Evolutionary conservation across 192 early-diverging fungal species (phyloP).

Genomic region (Dissophora globulifera): DNA sequence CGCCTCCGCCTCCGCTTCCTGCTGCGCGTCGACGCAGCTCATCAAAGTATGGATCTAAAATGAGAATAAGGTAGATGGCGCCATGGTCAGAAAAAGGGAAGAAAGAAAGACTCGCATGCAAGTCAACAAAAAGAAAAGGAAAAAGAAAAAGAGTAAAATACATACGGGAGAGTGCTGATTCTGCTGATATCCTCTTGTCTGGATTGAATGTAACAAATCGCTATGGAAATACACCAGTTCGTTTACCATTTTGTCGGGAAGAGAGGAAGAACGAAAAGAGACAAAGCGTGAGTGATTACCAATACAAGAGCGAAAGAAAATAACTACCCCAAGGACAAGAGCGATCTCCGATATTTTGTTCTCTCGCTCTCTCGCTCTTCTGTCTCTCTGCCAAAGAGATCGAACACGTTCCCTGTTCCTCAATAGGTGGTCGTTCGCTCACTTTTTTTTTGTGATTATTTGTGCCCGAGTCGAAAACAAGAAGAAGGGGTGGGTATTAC

Average conservation of each 20-base stretch:
- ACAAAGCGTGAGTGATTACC: not conserved
- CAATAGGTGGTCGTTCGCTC: not conserved
- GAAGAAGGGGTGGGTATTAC: too few species aligned
- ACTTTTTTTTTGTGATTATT: not conserved
- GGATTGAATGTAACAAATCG: constrained; percentile 50
- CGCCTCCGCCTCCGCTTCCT: constrained; percentile 13
- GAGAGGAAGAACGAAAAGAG: too few species aligned
- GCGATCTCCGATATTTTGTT: too few species aligned
- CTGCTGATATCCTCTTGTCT: constrained; percentile 54
- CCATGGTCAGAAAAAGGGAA: too few species aligned
- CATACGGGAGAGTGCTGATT: constrained; percentile 49
- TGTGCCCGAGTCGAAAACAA: too few species aligned
- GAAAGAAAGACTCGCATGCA: too few species aligned
- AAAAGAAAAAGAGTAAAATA: not conserved
- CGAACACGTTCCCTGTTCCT: constrained; percentile 9
- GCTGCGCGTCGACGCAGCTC: constrained; percentile 38
- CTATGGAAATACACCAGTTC: too few species aligned
- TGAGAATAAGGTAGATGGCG: not conserved
- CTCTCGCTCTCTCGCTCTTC: too few species aligned
- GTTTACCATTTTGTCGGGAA: too few species aligned
- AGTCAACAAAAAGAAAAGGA: not conserved
- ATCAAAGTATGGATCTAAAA: constrained; percentile 44
- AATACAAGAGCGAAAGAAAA: not conserved
- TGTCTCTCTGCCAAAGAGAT: constrained; percentile 13
- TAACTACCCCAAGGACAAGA: too few species aligned